Percentiles rank a stretch among this genome's conserved stretches.
phyloP scores from a whole-genome alignment of 2,329 filamentous ascomycete genomes.

The Pyrenophora graminea region DNA sequence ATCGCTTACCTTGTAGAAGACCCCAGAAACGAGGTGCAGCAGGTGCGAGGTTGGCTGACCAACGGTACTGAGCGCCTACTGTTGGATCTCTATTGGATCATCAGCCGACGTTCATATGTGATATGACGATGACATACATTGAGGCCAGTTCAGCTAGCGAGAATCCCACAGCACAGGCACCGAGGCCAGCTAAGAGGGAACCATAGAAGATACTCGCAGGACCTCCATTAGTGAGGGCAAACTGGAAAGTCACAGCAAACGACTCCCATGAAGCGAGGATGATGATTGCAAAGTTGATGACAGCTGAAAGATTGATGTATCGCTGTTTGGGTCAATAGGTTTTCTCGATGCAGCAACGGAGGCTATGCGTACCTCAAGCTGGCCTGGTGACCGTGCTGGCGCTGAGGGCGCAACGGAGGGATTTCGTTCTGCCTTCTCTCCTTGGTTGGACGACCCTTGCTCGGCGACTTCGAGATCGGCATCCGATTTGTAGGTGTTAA shows the following conservation, averaged over 20 bases:
- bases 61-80: slow-evolving; percentile 41
- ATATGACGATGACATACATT: slow-evolving; percentile 24
- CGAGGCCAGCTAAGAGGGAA: slow-evolving; percentile 30
- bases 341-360: neutral
- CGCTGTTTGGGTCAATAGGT: slow-evolving; percentile 14
- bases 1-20: slow-evolving; percentile 32
- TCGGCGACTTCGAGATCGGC: slow-evolving; percentile 20
- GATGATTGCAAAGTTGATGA: slow-evolving; percentile 32
- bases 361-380: slow-evolving; percentile 17
- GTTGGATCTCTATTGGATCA: slow-evolving; percentile 30
- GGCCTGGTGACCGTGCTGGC: slow-evolving; percentile 1
- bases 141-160: slow-evolving; percentile 39
- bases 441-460: slow-evolving; percentile 11
- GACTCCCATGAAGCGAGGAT: slow-evolving; percentile 34
- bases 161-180: slow-evolving; percentile 37
- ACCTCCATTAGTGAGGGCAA: slow-evolving; percentile 36
- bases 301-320: slow-evolving; percentile 33
- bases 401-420: neutral
- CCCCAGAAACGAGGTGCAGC: slow-evolving; percentile 31
- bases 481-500: slow-evolving; percentile 16
- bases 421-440: slow-evolving; percentile 10
- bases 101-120: neutral
- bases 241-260: slow-evolving; percentile 33
- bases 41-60: slow-evolving; percentile 38
- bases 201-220: slow-evolving; percentile 38